Conservation (phyloP, 495 filamentous ascomycete genomes). For the Baudoinia panamericana region DNA sequence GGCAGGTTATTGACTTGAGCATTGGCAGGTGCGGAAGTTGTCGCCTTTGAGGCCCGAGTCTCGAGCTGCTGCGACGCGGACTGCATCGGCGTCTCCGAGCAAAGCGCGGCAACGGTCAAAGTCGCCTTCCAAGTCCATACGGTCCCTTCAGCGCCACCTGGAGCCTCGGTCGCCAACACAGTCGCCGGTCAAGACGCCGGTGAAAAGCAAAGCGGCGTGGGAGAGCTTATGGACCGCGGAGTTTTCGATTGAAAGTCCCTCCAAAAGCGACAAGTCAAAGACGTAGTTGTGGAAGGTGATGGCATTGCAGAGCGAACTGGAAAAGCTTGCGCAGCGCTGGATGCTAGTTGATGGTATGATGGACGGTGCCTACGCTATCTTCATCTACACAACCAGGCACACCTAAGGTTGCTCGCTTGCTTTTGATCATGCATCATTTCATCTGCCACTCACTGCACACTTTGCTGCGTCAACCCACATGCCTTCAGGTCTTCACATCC, state of each 20-base stretch:
- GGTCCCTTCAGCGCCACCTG: constrained; percentile 17
- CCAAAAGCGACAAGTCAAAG: too few species aligned
- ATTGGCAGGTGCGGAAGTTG: not conserved
- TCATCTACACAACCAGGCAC: too few species aligned
- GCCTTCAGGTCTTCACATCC: constrained; percentile 74
- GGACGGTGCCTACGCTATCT: too few species aligned
- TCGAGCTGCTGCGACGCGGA: not conserved
- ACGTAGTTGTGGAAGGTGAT: too few species aligned
- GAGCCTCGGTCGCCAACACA: constrained; percentile 12
- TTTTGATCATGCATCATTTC: too few species aligned
- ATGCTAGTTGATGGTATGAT: too few species aligned
- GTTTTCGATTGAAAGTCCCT: constrained; percentile 15
- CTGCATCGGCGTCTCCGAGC: not conserved
- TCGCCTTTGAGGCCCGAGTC: not conserved
- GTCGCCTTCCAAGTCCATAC: constrained; percentile 16
- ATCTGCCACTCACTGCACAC: not conserved
- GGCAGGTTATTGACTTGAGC: not conserved
- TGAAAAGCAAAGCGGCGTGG: constrained; percentile 6
- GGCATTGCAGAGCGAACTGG: too few species aligned
- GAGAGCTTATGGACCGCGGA: constrained; percentile 17
- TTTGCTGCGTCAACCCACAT: not conserved
- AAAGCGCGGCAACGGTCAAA: constrained; percentile 8
- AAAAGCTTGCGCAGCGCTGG: too few species aligned
- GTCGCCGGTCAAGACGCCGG: constrained; percentile 7
- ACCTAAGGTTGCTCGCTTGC: too few species aligned